Evolutionary conservation across 305 asterid genomes (phyloP).

Genomic region (Fraxinus latifolia): DNA sequence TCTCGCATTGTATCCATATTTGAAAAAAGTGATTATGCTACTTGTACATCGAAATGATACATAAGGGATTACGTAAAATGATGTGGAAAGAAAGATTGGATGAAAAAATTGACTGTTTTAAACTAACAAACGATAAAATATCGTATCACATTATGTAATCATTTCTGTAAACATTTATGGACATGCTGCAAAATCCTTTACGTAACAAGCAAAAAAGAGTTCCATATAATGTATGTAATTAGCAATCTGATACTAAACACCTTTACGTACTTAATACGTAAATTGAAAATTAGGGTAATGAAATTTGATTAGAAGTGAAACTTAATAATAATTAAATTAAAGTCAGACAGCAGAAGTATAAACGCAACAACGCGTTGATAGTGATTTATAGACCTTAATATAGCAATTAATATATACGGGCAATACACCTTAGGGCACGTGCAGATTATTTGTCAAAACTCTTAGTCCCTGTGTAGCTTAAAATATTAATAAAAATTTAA

Average conservation of each 20-base stretch:
- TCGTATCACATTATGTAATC: too few relatives aligned
- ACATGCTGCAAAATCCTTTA: too few relatives aligned
- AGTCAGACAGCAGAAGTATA: neutral
- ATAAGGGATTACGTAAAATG: too few relatives aligned
- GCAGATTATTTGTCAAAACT: neutral
- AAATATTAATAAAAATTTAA: too few relatives aligned
- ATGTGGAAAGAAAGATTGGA: too few relatives aligned
- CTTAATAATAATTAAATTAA: neutral
- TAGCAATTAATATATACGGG: neutral
- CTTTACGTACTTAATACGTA: neutral
- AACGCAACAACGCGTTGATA: neutral
- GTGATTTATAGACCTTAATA: neutral
- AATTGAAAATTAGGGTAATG: neutral
- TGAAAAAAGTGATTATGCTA: too few relatives aligned
- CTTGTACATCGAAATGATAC: too few relatives aligned
- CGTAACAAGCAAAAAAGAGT: neutral
- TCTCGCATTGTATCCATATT: too few relatives aligned
- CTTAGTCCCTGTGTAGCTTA: neutral
- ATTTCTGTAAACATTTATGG: too few relatives aligned
- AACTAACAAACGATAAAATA: too few relatives aligned
- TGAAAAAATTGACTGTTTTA: too few relatives aligned
- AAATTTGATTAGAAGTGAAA: neutral
- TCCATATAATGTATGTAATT: neutral
- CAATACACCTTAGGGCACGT: neutral
- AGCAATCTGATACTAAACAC: neutral